These are phyloP conservation scores for Ceratocystis diversiconidia DNA, from an alignment of 2,329 filamentous ascomycete species.

Conservation along the genomic window DNA sequence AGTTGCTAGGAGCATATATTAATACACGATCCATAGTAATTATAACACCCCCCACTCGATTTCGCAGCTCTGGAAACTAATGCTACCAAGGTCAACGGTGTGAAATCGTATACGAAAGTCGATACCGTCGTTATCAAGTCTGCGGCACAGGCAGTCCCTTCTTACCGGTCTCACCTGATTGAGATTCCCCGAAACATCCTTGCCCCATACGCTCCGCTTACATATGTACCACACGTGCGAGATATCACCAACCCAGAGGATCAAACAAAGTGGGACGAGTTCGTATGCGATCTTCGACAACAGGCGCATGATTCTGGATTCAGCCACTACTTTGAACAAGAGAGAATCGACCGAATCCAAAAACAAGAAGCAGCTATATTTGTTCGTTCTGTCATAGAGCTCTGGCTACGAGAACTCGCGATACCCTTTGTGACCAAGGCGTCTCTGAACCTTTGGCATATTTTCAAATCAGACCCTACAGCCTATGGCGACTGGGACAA, in stretches of 20 bases:
- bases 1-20: neutral
- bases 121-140: conserved; percentile 35
- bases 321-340: conserved; percentile 12
- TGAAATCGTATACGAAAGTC: neutral
- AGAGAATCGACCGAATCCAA: conserved; percentile 13
- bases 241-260: conserved; percentile 43
- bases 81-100: conserved; percentile 4
- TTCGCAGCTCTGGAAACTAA: neutral
- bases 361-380: conserved; percentile 14
- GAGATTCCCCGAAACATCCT: conserved; percentile 46
- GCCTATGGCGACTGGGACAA: conserved; percentile 10
- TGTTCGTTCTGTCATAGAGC: conserved; percentile 23
- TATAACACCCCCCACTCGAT: no score
- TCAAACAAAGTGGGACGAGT: conserved; percentile 10
- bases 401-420: conserved; percentile 44
- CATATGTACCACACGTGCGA: conserved; percentile 44
- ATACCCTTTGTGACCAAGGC: conserved; percentile 10
- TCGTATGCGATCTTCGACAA: conserved; percentile 13
- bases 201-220: conserved; percentile 45
- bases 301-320: conserved; percentile 14
- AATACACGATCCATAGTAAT: neutral
- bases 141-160: conserved; percentile 38
- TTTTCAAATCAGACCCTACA: neutral
- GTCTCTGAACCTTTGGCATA: conserved; percentile 7
- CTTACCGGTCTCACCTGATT: conserved; percentile 45